Base-by-base conservation (phyloP, 2,329 filamentous ascomycete genomes). In the Cladosporium sphaerospermum region DNA sequence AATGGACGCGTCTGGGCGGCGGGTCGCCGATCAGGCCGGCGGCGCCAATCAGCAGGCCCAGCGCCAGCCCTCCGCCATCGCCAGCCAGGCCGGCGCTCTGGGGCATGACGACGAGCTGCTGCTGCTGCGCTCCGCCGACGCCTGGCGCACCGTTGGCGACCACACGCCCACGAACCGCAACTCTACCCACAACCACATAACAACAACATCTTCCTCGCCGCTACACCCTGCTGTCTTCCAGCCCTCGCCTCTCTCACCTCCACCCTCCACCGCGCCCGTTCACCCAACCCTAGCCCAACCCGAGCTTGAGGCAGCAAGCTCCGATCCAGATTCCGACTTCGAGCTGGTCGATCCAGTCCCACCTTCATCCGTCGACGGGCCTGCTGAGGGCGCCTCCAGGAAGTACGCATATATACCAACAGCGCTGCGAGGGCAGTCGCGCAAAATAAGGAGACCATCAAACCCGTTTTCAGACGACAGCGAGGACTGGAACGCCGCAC, bases 301-400 rank as follows among this genome's bases (percentile, higher is more conserved):
- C 23, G n/a, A 34, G 8, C 9, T 32, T 9, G 47, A 43, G 33
- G 48, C 48, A 44, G 32, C 32, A 19, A 16, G 14, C 19, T 34
- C 41, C 48, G 48, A 44, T 33, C 16, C 36, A 13, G 45, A 47
- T 19, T 51, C 18, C 48, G 48, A 51, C 32, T 44, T 44, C 47
- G 47, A 50, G 16, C 31, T 50, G 9, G 13, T 51, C 16, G 48
- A 51, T 19, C n/a, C 10, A 14, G 10, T 32, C 16, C 31, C 42
- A 13, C 48, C 48, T 16, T 31, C 40, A n/a, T 39, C 43, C n/a
- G 11, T 51, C 11, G 48, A 51, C 48, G 48, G 48, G 13, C 28
- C 48, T 6, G 32, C 19, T 14, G 48, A 44, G 4, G 31, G 18
- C 9, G 4, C 4, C 13, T 14, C 2, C 16, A 18, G 32, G 13